Evolutionary conservation across 2,329 filamentous ascomycete genomes (phyloP).

Genomic region (Chrysosporium queenslandicum): DNA sequence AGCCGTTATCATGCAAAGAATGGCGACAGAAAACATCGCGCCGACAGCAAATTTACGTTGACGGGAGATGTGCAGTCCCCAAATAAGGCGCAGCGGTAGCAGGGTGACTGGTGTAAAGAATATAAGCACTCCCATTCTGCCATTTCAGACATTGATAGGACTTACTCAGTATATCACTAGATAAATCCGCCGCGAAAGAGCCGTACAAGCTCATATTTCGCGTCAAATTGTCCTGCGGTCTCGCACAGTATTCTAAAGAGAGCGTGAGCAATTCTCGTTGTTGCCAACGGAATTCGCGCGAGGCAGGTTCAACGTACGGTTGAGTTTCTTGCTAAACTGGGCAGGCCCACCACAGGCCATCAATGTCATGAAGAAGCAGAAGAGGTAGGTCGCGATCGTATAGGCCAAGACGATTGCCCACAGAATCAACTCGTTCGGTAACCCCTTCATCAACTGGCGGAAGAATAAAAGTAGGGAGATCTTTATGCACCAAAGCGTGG

Average conservation of each 20-base stretch:
- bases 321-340: neutral
- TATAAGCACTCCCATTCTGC: neutral
- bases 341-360: slow-evolving; percentile 12
- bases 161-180: slow-evolving; percentile 22
- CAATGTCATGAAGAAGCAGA: slow-evolving; percentile 7
- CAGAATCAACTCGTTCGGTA: slow-evolving; percentile 7
- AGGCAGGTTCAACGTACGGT: neutral
- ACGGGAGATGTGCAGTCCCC: slow-evolving; percentile 21
- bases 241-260: slow-evolving; percentile 4
- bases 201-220: slow-evolving; percentile 15
- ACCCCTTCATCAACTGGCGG: slow-evolving; percentile 12
- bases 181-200: slow-evolving; percentile 18
- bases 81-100: slow-evolving; percentile 24
- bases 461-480: slow-evolving; percentile 15
- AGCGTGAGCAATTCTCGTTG: neutral
- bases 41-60: slow-evolving; percentile 24
- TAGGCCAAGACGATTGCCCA: slow-evolving; percentile 8
- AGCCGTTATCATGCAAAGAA: slow-evolving; percentile 21
- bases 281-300: neutral
- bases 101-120: slow-evolving; percentile 22
- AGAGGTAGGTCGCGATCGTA: slow-evolving; percentile 2
- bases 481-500: slow-evolving; percentile 11
- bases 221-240: neutral
- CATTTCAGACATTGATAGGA: neutral
- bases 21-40: slow-evolving; percentile 24